Base-by-base conservation (phyloP, 164 flowering plant species). In the Pachysandra terminalis region DNA sequence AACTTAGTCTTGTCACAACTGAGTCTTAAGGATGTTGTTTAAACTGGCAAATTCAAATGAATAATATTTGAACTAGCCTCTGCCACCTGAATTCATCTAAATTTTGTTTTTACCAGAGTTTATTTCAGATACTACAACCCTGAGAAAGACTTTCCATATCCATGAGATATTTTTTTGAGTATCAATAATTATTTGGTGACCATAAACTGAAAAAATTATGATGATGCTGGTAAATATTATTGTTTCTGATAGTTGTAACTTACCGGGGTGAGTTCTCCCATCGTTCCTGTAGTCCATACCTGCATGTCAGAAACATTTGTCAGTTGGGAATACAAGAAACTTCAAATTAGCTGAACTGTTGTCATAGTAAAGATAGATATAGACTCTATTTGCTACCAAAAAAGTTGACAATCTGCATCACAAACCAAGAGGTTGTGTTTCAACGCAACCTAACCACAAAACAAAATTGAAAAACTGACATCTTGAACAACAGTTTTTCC, bases 191-290 rank as follows among this genome's bases (percentile, higher is more conserved):
- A 32, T 9, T 23, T 23, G 41, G 58, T 26, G 14, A 7, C 7
- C 19, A 19, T 55, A n/a, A 55, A n/a, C 1, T 8, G 58, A 55
- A 8, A n/a, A 23, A 1, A 9, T 17, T n/a, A 15, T 45, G 51
- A 1, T 1, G 16, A 45, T 5, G 51, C 14, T 10, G 10, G 17
- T 12, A 10, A 45, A 45, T 2, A 55, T 15, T 23, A 6, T n/a
- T 9, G 14, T 3, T 5, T 54, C 41, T 16, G 7, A n/a, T n/a
- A n/a, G n/a, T n/a, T 10, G n/a, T n/a, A 70, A 83, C 83, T 79
- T 81, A 91, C 98, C 62, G 99, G 99, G 70, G 85, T 89, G 66
- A 95, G 90, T 71, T 96, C 97, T 79, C 99, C 99, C 97, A 95
- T 92, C 19, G 98, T 95, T 73, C 98, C 99, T 0, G 98, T 90